Evolutionary conservation across 1,284 basidiomycete genomes (phyloP).

Genomic region (Neonothopanus nambi): DNA sequence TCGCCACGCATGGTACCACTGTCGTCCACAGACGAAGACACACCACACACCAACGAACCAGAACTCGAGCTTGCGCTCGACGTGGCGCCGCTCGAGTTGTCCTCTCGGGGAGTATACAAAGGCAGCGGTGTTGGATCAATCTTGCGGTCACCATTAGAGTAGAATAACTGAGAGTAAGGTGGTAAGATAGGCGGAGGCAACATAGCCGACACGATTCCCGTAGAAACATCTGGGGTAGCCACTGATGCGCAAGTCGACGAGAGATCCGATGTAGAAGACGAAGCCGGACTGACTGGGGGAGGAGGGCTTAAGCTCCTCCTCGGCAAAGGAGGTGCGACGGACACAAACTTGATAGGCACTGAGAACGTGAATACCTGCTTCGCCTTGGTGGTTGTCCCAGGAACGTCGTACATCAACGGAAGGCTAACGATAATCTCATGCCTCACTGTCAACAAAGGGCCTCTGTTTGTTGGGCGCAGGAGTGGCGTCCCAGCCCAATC

Average conservation of each 20-base stretch:
- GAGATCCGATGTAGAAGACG: background rate
- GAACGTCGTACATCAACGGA: conserved; percentile 53
- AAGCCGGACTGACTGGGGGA: background rate
- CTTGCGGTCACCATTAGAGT: conserved; percentile 69
- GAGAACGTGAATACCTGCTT: conserved; percentile 36
- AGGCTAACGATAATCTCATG: conserved; percentile 58
- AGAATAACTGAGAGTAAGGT: conserved; percentile 74
- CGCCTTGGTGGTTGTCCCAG: conserved; percentile 37
- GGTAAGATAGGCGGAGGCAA: conserved; percentile 47
- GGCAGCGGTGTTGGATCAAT: conserved; percentile 72
- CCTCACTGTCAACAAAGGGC: conserved; percentile 58
- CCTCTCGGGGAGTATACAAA: conserved; percentile 45
- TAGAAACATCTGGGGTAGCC: too few species aligned
- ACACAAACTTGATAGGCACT: conserved; percentile 58
- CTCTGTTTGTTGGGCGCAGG: conserved; percentile 45
- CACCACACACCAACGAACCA: too few species aligned
- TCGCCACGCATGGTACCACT: too few species aligned
- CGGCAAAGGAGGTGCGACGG: conserved; percentile 31
- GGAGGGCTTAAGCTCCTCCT: conserved; percentile 4
- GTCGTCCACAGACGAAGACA: too few species aligned
- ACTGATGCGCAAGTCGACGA: conserved; percentile 1
- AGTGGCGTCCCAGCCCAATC: conserved; percentile 46
- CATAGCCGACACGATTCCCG: background rate
- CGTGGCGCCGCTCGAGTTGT: too few species aligned
- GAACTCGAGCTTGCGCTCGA: too few species aligned